Base-by-base conservation (phyloP, 2,329 filamentous ascomycete genomes). In the Aspergillus sp. region DNA sequence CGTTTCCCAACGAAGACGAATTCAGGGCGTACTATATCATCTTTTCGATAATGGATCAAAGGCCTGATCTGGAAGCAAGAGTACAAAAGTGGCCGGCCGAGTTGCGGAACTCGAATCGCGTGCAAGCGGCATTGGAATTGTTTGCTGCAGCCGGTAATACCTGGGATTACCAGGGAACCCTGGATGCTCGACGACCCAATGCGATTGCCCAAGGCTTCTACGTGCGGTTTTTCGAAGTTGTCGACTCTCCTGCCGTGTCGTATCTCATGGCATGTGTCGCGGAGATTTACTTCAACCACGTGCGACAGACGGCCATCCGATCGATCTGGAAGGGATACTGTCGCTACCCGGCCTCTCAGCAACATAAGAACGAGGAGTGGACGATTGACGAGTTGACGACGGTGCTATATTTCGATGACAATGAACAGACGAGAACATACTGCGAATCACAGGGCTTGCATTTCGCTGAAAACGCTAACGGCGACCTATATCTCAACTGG, bases 201-300 rank as follows among this genome's bases (percentile, higher is more conserved):
- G 66, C 75, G 6, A 73, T 81, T 46, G 80, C 78, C 5, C 78
- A 80, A 52, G 76, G 77, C 22, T 80, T 83, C 51, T 81, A 78
- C 62, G 66, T 73, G 43, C 69, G 71, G 2, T 84, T 84, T 55
- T 85, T 82, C 72, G 71, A 68, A 7, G 57, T 81, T 15, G 63
- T 84, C 38, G 69, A 71, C 46, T 83, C 80, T 1, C 69, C 70
- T 3, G 68, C 72, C 27, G 74, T 81, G 1, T 79, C 81, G 0
- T 85, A 83, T 56, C 66, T 84, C 6, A 80, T 82, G 76, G 81
- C 77, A 6, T 84, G 82, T 62, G 79, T 82, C 20, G 78, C 80
- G 1, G 82, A 84, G 56, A 76, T 82, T 9, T 78, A 79, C 52
- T 84, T 85, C 64, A 78, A 78, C 46, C 67, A 77, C 22, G 67